Evolutionary conservation across 768 basidiomycete species (phyloP), one percentile per base, ranked within the genome.

Genomic region (Xerocomellus intermedius): DNA sequence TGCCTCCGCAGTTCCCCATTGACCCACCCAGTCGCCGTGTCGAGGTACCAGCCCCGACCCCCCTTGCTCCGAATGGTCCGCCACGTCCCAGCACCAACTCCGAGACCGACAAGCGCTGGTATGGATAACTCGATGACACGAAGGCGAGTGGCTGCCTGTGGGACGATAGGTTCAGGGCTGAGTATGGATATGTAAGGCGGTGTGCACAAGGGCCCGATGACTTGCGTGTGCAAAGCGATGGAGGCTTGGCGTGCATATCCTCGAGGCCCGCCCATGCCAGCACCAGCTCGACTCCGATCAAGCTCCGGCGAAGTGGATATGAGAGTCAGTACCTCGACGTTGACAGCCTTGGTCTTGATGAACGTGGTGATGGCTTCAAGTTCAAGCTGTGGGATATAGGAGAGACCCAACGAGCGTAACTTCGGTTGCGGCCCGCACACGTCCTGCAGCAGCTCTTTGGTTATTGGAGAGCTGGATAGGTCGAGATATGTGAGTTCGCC

Each of bases 21-120:
- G 46, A 67, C 57, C 94, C 94, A 97, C 3, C 87, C 89, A 56
- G 85, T 86, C 22, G 90, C 89, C 0, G 87, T 82, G 69, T 98
- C 90, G 48, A 95, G 92, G 65, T 93, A 97, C 94, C 95, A 98
- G 4, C 93, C 94, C 22, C 96, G 75, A 1, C 93, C 88, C 8
- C 96, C 96, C 69, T 97, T 97, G 65, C 91, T 93, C 55, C 84
- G 79, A n/a, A 98, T 78, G 56, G 90, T 87, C 49, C 87, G 81
- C 96, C 96, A 99, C 30, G 88, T 75, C 5, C 86, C 89, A 0
- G 85, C 91, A 5, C 92, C 93, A 1, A 79, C 81, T 8, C 91
- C 91, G 2, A 96, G 77, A 5, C 81, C 81, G 44, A 82, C 77
- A 6, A 98, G 79, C 61, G 91, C 78, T 21, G 80, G 75, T 16